Evolutionary conservation across 371 early-diverging fungal genomes (phyloP).

Genomic region (Gilbertella persicaria): DNA sequence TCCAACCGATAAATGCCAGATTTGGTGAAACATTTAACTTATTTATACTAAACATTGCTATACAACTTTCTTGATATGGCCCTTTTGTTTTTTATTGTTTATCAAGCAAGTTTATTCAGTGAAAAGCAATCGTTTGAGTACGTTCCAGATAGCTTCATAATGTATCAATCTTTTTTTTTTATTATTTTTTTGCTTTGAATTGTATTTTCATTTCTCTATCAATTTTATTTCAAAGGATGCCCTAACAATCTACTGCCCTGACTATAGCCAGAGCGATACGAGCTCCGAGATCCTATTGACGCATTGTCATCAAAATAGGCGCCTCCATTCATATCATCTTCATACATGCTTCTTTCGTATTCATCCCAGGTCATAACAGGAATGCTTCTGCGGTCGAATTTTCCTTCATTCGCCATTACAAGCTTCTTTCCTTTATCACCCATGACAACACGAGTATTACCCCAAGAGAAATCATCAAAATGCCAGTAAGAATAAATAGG

Average conservation of each 20-base stretch:
- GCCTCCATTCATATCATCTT: constrained; percentile 17
- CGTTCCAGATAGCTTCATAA: too few species aligned
- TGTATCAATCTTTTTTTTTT: too few species aligned
- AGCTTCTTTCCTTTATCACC: constrained; percentile 76
- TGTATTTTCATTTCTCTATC: too few species aligned
- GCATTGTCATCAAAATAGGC: constrained; percentile 28
- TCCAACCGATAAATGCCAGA: constrained; percentile 40
- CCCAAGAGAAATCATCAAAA: constrained; percentile 97
- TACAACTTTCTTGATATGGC: too few species aligned
- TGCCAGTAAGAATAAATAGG: constrained; percentile 92
- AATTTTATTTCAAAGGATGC: too few species aligned
- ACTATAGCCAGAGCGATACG: constrained; percentile 32
- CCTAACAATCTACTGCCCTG: too few species aligned
- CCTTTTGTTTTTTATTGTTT: too few species aligned
- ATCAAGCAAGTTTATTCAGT: too few species aligned
- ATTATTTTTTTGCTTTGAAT: too few species aligned
- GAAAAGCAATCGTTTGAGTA: too few species aligned
- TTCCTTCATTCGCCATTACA: constrained; percentile 55
- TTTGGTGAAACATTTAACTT: constrained; percentile 32
- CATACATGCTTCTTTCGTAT: constrained; percentile 64
- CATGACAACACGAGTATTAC: constrained; percentile 88
- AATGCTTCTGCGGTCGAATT: constrained; percentile 69
- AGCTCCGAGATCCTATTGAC: constrained; percentile 26
- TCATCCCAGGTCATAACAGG: constrained; percentile 87
- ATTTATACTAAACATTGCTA: too few species aligned